These are phyloP conservation scores for Ceratocystis huliohia DNA, from an alignment of 2,329 filamentous ascomycete species.

Conservation along the genomic window DNA sequence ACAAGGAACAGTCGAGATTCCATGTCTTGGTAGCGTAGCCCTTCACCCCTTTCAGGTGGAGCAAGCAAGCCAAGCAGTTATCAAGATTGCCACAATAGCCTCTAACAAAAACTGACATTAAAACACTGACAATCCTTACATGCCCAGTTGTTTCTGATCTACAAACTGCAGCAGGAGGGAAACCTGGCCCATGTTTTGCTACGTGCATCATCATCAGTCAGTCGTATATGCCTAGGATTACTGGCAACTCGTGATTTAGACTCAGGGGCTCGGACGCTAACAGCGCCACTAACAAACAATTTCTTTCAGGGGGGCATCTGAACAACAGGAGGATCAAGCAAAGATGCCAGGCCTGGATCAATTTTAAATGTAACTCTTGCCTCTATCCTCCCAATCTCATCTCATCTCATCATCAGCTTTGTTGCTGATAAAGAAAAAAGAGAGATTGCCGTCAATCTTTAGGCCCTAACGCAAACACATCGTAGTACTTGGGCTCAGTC, in stretches of 20 bases:
- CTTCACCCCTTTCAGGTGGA: no score
- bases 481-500: no score
- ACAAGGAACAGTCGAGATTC: background rate
- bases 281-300: conserved; percentile 3
- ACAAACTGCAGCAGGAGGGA: background rate
- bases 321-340: background rate
- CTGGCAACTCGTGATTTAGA: background rate
- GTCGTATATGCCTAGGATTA: background rate
- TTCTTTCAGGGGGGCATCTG: background rate
- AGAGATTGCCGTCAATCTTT: no score
- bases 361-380: background rate
- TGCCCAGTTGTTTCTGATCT: background rate
- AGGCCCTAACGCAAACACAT: no score
- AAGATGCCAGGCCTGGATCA: background rate
- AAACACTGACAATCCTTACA: no score
- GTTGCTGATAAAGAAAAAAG: background rate
- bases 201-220: background rate
- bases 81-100: no score
- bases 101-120: no score
- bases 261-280: conserved; percentile 7
- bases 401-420: background rate
- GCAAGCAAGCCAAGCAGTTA: no score
- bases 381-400: background rate
- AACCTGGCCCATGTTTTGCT: background rate
- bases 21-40: background rate